Evolutionary conservation across 108 stramenopile genomes (phyloP), one percentile per base, ranked within the genome.

Genomic region (Mediolabrus comicus): DNA sequence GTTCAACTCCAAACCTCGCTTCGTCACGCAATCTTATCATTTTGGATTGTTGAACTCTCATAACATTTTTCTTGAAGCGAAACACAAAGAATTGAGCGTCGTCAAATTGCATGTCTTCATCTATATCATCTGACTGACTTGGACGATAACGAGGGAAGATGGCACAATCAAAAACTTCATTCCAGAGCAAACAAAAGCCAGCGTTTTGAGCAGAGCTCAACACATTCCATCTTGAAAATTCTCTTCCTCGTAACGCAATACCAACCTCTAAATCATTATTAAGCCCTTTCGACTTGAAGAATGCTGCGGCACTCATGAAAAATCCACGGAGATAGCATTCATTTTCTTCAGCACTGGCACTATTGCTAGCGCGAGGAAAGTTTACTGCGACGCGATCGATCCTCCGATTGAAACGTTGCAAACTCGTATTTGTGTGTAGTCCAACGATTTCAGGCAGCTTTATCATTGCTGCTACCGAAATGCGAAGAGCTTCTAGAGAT

Each of bases 141-240:
- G 71, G 71, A 29, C 36, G 34, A 62, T 54, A 71, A 16, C 61
- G 30, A 5, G 71, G 71, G 55, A 71, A 71, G 19, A 46, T 43
- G 4, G 71, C 39, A 56, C 49, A 54, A 38, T 71, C 71, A 55
- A 71, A 71, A 3, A 39, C 27, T 53, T 52, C 59, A 53, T 8
- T 29, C 71, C 71, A 71, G 0, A 55, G 36, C 4, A 71, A 53
- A 53, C 38, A 55, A 62, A 71, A 71, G 0, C 71, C 71, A 19
- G 71, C 53, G 55, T 71, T 34, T 16, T 54, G 60, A 2, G 60
- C 53, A 17, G 60, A 51, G 35, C 53, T 39, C 35, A 71, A 61
- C 25, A 63, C 61, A 53, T 71, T 71, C 61, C 71, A 71, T 54
- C 54, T 62, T 26, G 59, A 62, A 30, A 71, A 62, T 53, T 71